phyloP scores from a whole-genome alignment of 768 basidiomycete genomes.

The Hypholoma fasciculare region DNA sequence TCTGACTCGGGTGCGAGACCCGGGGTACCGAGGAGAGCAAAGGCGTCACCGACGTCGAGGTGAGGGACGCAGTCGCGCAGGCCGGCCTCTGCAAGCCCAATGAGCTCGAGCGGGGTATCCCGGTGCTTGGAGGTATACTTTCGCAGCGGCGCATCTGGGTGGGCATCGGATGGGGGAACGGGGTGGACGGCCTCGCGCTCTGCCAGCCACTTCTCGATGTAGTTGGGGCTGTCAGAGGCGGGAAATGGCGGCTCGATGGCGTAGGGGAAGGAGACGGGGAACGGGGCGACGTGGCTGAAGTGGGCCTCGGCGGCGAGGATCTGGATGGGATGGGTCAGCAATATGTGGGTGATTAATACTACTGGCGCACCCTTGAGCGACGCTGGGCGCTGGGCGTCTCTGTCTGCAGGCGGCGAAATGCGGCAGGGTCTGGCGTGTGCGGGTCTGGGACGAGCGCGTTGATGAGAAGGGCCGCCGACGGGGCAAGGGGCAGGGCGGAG shows the following conservation, averaged over 20 bases:
- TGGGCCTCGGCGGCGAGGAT: constrained; percentile 59
- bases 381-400: constrained; percentile 67
- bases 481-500: constrained; percentile 52
- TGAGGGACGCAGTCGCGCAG: constrained; percentile 79
- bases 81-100: constrained; percentile 71
- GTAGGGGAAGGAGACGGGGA: constrained; percentile 84
- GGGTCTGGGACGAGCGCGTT: constrained; percentile 60
- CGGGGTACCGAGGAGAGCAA: constrained; percentile 63
- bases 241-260: constrained; percentile 58
- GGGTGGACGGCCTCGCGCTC: constrained; percentile 58
- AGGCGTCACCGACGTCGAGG: constrained; percentile 85
- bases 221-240: constrained; percentile 45
- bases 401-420: constrained; percentile 51
- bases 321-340: constrained; percentile 10
- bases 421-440: constrained; percentile 43
- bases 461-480: constrained; percentile 38
- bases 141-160: constrained; percentile 35
- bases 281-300: constrained; percentile 81
- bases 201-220: constrained; percentile 78
- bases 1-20: constrained; percentile 43
- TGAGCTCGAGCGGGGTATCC: constrained; percentile 55
- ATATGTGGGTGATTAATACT: background rate
- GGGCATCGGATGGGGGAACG: constrained; percentile 15
- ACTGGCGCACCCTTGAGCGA: constrained; percentile 38
- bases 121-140: constrained; percentile 52